Evolutionary conservation across 805 yeast species (phyloP), one percentile per base, ranked within the genome.

Genomic region (Candida xyloterini): DNA sequence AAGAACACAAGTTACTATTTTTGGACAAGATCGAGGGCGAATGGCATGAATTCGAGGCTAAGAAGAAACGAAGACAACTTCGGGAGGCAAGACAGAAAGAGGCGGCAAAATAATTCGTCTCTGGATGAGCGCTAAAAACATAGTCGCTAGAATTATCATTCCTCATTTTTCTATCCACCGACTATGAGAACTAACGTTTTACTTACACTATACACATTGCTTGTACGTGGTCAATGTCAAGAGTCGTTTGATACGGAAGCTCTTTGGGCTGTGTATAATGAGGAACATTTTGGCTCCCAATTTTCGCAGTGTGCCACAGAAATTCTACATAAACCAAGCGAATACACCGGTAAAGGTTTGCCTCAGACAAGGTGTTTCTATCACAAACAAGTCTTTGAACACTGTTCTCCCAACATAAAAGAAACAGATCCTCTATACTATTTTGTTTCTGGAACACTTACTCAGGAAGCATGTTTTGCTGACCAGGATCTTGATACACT

Each of bases 11-110:
- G 5, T 67, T 87, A 27, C 59, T 65, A 9, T 71, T 79, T 38
- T 68, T 83, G 48, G 66, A 70, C 21, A 69, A 70, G n/a, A 62
- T 80, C 21, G 67, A 70, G 40, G 95, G 93, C 3, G 98, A 95
- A 60, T 91, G 97, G 93, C 99, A 91, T 58, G 99, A 91, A 57
- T 91, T 84, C 60, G 99, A 91, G 55, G 93, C 96, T 2, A 89
- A 91, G 61, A 82, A 79, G 65, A 75, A 84, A 52, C 69, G 86
- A 46, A 66, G 82, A 43, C 59, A 55, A 30, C 50, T 42, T 18
- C 52, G 59, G 22, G 62, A 55, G 31, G 51, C 52, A n/a, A 46
- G 45, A 35, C 48, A 43, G 30, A 43, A 42, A 33, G 49, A 49
- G 28, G 26, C 31, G 29, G 42, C 45, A 30, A 42, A 44, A 22